These are phyloP conservation scores for Talaromyces sp. DNA, from an alignment of 2,329 filamentous ascomycete species.

Conservation along the genomic window DNA sequence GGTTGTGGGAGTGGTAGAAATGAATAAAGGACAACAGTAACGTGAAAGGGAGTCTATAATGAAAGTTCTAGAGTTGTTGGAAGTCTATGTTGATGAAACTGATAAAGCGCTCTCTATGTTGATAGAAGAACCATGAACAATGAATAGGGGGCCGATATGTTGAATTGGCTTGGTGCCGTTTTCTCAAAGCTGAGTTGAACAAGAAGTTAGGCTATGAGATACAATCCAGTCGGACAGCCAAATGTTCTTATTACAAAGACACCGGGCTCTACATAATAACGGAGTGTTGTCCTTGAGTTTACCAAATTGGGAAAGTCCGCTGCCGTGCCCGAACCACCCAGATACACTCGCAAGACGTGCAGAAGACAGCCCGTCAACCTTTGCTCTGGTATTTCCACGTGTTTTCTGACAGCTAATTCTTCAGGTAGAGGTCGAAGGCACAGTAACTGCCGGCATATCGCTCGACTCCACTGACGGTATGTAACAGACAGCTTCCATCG, in stretches of 20 bases:
- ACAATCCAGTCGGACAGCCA: background rate
- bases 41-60: too few relatives aligned
- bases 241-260: background rate
- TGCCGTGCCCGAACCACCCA: background rate
- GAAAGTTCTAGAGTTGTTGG: background rate
- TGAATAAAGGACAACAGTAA: background rate
- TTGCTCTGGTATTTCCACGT: background rate
- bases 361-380: background rate
- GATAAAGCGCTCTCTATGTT: background rate
- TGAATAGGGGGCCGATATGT: background rate
- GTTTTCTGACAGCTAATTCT: background rate
- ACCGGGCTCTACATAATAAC: background rate
- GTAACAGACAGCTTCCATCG: background rate
- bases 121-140: background rate
- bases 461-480: background rate
- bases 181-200: background rate
- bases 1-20: background rate
- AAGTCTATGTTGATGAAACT: background rate
- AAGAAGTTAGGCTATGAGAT: background rate
- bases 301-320: background rate
- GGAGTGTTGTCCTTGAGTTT: background rate
- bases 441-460: background rate
- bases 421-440: background rate
- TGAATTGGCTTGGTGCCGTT: background rate
- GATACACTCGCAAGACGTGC: background rate